These are phyloP conservation scores for Astrephomene gubernaculifera DNA, from an alignment of 139 green algal genomes.

Conservation along the genomic window DNA sequence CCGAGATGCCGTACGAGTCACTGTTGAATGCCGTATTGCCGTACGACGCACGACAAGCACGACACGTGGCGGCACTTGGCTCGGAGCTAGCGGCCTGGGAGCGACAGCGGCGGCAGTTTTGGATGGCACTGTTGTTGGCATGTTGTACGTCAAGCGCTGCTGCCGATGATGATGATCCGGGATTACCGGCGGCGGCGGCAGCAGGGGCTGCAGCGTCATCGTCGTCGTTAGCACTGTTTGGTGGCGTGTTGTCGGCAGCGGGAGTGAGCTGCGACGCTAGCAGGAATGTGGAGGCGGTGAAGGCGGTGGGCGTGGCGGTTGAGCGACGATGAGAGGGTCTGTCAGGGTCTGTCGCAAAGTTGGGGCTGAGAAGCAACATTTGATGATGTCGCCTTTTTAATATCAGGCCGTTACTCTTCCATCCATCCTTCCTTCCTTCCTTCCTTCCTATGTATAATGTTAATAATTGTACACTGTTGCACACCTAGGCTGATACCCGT, in stretches of 20 bases:
- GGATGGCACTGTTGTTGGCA: slow-evolving; percentile 51
- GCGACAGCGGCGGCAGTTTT: slow-evolving; percentile 34
- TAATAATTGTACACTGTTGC: neutral
- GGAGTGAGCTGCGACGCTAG: neutral
- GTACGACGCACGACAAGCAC: neutral
- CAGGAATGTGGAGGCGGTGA: neutral
- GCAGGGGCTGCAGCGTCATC: neutral
- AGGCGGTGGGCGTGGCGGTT: neutral
- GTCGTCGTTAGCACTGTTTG: neutral
- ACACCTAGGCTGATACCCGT: too few relatives aligned
- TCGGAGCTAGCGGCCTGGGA: slow-evolving; percentile 27
- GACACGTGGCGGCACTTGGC: slow-evolving; percentile 17
- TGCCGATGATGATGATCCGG: neutral
- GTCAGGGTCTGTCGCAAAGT: too few relatives aligned
- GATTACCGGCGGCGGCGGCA: neutral
- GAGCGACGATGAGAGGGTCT: neutral
- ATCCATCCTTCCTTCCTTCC: too few relatives aligned
- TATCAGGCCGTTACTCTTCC: too few relatives aligned
- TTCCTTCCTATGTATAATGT: too few relatives aligned
- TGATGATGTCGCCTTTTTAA: too few relatives aligned
- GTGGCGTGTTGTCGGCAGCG: neutral
- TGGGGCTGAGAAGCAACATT: too few relatives aligned
- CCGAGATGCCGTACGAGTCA: slow-evolving; percentile 65
- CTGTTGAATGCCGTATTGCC: slow-evolving; percentile 1
- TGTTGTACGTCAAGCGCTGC: too few relatives aligned